Base-by-base conservation (phyloP, 495 filamentous ascomycete species). In the Neurospora hispaniola region DNA sequence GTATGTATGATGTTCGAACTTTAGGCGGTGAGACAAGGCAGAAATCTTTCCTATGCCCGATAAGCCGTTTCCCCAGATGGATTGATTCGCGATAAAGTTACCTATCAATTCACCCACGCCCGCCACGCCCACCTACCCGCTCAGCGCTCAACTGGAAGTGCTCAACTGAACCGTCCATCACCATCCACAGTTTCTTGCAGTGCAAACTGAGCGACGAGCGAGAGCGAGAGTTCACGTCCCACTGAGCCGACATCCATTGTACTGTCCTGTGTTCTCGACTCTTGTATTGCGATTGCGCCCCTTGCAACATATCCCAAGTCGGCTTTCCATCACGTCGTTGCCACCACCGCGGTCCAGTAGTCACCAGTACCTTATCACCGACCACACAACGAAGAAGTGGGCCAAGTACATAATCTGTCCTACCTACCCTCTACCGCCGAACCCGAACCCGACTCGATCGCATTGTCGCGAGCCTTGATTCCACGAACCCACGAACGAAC, bases 21-120 rank as follows among this genome's bases (percentile, higher is more conserved):
- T 48, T 70, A 31, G 75, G 77, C 78, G 78, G 78, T 78, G 48
- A 74, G 43, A 1, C 0, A 8, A 35, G 78, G 78, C 78, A 78
- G 75, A 79, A 80, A 80, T 75, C 76, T 72, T 78, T 77, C 71
- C 27, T 8, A 35, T 18, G 27, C 12, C 74, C 74, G 73, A 74
- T 76, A 73, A 72, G 71, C 66, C 41, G 14, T 70, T 6, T 69
- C 54, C 54, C 54, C 23, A 14, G 54, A 62, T 31, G 54, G 54
- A 62, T 2, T 5, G 14, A 18, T 18, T 66, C 54, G 54, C 54
- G 27, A 62, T 62, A 35, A 54, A 59, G 48, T 59, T 14, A 54
- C 20, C 20, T 23, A 59, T 14, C 48, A 0, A 54, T 48, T 20
- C 44, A 48, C 18, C 27, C 23, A 59, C 23, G 48, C 48, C 20